Evolutionary conservation across 805 yeast genomes (phyloP).

Genomic region (Yarrowia keelungensis): DNA sequence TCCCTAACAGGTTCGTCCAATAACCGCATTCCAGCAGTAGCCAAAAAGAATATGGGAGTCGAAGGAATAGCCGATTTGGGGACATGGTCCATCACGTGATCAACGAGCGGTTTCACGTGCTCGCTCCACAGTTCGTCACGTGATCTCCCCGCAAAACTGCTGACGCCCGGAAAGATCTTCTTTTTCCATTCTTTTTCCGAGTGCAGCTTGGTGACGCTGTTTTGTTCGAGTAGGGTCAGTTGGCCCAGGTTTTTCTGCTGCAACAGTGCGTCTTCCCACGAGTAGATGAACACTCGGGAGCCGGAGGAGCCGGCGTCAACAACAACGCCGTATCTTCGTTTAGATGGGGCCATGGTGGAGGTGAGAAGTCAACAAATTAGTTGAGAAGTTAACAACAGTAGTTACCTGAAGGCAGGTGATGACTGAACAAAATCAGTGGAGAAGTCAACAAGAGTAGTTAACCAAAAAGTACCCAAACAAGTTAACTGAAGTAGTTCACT

Average conservation of each 20-base stretch:
- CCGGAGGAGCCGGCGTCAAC: slow-evolving; percentile 95
- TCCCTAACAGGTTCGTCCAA: slow-evolving; percentile 62
- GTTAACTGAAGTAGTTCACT: no score
- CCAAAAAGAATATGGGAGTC: slow-evolving; percentile 89
- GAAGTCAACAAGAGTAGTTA: no score
- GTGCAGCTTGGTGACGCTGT: slow-evolving; percentile 40
- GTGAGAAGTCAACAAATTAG: no score
- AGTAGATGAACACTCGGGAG: slow-evolving; percentile 80
- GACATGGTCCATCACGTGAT: slow-evolving; percentile 71
- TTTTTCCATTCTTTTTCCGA: slow-evolving; percentile 61
- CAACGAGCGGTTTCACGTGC: slow-evolving; percentile 71
- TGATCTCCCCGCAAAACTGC: slow-evolving; percentile 72
- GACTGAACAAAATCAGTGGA: no score
- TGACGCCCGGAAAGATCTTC: slow-evolving; percentile 85
- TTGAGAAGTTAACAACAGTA: no score
- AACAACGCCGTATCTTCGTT: slow-evolving; percentile 56
- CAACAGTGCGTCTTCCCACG: slow-evolving; percentile 48
- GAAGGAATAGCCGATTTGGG: slow-evolving; percentile 65
- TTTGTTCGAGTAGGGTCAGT: slow-evolving; percentile 41
- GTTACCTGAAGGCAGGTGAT: no score
- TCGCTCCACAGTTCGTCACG: slow-evolving; percentile 44
- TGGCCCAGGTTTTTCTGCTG: background rate
- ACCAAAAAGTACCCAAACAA: no score
- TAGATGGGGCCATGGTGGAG: slow-evolving; percentile 4
- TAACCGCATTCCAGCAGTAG: slow-evolving; percentile 97